Conservation (phyloP, 192 early-diverging fungal genomes). For the Coemansia sp. region DNA sequence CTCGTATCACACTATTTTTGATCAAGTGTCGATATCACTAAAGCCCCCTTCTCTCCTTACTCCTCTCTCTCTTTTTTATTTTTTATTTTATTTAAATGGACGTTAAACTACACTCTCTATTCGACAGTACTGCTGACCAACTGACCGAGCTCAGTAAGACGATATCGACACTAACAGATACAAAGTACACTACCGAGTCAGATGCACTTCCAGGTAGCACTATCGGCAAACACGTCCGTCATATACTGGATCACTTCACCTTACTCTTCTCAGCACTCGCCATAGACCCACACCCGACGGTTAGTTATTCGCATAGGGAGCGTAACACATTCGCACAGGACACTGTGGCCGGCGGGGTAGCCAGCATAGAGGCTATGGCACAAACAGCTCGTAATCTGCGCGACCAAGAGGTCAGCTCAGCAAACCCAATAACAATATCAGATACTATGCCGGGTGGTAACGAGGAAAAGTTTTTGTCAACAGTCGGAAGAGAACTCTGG, state of each 20-base stretch:
- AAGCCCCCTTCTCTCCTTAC: not conserved
- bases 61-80: too few species aligned
- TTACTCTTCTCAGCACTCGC: constrained; percentile 28
- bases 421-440: not conserved
- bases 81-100: not conserved
- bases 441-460: constrained; percentile 34
- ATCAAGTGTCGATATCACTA: not conserved
- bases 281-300: not conserved
- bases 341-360: constrained; percentile 19
- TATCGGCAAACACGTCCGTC: constrained; percentile 63
- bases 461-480: constrained; percentile 32
- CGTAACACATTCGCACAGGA: constrained; percentile 30
- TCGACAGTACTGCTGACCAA: constrained; percentile 21
- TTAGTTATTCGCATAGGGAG: constrained; percentile 34
- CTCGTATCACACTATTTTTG: not conserved
- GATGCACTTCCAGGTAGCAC: constrained; percentile 53
- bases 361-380: constrained; percentile 13
- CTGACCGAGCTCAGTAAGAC: constrained; percentile 21
- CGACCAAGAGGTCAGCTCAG: not conserved
- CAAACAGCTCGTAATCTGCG: not conserved
- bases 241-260: constrained; percentile 57
- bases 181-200: constrained; percentile 35
- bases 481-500: constrained; percentile 56
- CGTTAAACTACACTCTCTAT: constrained; percentile 17
- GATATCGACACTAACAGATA: constrained; percentile 22